Evolutionary conservation across 371 early-diverging fungal species (phyloP).

Genomic region (Mortierella sp.): DNA sequence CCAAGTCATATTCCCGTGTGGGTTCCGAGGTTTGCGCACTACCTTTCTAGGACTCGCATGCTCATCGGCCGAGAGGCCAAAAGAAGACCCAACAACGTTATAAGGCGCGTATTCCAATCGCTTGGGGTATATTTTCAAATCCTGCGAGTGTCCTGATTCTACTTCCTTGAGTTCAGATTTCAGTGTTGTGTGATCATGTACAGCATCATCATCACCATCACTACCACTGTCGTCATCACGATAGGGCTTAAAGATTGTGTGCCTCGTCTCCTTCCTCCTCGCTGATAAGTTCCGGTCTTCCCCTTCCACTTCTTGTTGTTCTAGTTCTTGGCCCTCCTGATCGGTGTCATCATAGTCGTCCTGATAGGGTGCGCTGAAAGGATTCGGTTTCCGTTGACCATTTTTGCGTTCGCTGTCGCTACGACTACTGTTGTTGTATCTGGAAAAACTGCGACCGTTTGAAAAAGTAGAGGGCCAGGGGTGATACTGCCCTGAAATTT

Average conservation of each 20-base stretch:
- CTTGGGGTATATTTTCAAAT: conserved; percentile 16
- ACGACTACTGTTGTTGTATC: background rate
- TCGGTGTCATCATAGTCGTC: conserved; percentile 6
- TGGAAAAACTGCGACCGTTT: conserved; percentile 37
- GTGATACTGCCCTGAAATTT: background rate
- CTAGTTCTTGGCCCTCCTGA: background rate
- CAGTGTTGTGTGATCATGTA: background rate
- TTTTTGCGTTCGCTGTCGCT: no score
- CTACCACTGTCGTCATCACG: conserved; percentile 17
- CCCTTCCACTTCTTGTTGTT: conserved; percentile 1
- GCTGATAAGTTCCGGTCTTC: no score
- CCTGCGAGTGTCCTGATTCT: background rate
- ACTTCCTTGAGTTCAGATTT: background rate
- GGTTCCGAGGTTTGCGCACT: conserved; percentile 26
- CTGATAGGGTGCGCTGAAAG: conserved; percentile 22
- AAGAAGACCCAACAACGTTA: background rate
- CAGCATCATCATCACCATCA: background rate
- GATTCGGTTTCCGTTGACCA: conserved; percentile 22
- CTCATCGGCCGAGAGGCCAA: background rate
- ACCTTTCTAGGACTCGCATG: background rate
- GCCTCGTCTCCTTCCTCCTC: background rate
- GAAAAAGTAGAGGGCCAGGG: conserved; percentile 37
- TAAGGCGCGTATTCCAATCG: conserved; percentile 9
- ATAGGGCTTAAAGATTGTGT: conserved; percentile 15
- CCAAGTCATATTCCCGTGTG: conserved; percentile 30